Percentiles rank a stretch among this genome's conserved stretches.
Evolutionary conservation across 1,284 basidiomycete genomes (phyloP).

Genomic region (Amylostereum chailletii): DNA sequence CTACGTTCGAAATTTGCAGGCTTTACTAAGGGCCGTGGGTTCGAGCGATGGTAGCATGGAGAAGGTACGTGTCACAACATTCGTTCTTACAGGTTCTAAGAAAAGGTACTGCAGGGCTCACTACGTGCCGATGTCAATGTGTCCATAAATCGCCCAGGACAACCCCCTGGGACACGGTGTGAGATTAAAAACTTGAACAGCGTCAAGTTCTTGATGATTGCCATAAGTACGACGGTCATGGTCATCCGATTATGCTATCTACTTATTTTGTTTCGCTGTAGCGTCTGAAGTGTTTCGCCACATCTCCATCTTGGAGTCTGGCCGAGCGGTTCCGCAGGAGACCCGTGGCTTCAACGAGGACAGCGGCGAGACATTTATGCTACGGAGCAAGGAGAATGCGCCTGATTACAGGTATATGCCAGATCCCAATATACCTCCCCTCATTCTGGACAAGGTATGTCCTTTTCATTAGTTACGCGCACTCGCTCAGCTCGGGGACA

Average conservation of each 20-base stretch:
- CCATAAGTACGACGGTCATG: slow-evolving; percentile 58
- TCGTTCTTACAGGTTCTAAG: neutral
- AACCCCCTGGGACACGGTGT: slow-evolving; percentile 76
- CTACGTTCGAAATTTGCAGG: slow-evolving; percentile 83
- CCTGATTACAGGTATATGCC: slow-evolving; percentile 99
- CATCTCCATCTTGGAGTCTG: slow-evolving; percentile 46
- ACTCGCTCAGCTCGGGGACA: neutral
- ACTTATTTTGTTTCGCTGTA: slow-evolving; percentile 16
- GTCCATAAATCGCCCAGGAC: slow-evolving; percentile 67
- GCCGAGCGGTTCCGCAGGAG: slow-evolving; percentile 62
- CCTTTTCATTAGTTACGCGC: neutral
- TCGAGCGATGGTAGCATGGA: slow-evolving; percentile 98
- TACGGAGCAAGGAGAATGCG: slow-evolving; percentile 89
- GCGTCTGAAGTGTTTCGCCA: slow-evolving; percentile 70
- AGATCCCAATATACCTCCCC: slow-evolving; percentile 84
- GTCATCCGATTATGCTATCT: neutral
- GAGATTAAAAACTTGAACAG: slow-evolving; percentile 99
- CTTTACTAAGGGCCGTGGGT: slow-evolving; percentile 74
- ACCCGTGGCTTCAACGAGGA: slow-evolving; percentile 89
- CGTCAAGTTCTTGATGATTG: slow-evolving; percentile 77
- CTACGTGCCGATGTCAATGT: slow-evolving; percentile 95
- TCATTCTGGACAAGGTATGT: slow-evolving; percentile 56
- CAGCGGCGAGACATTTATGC: slow-evolving; percentile 69
- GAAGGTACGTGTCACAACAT: slow-evolving; percentile 46
- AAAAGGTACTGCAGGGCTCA: slow-evolving; percentile 59